Evolutionary conservation across 139 green algal species (phyloP), one percentile per base, ranked within the genome.

Genomic region (Chlorella sp.): DNA sequence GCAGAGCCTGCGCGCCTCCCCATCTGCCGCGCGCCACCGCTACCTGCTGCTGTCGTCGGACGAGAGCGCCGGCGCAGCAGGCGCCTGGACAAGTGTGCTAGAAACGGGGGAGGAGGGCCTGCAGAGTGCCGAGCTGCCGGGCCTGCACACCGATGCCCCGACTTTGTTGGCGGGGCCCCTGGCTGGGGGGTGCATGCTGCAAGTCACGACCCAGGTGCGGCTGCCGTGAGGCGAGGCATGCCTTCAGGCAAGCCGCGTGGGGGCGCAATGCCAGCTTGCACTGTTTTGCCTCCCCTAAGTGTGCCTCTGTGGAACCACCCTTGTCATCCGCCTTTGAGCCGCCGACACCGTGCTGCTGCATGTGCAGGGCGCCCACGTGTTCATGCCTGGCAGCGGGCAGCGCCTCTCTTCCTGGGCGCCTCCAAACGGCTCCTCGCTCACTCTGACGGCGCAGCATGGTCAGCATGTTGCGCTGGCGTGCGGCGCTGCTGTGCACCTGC

Each of bases 41-140:
- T 81, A 86, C 81, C 70, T 86, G 69, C 81, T 86, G 54, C 70
- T 86, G 22, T 73, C 68, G 14, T 81, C 44, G 17, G 78, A 84
- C 32, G 62, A 24, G 1, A 13, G 30, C 43, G 30, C 30, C 28
- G 72, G 43, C 19, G 38, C 34, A 20, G 54, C 48, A 22, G 51
- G 17, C 11, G 51, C 40, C 28, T 72, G 54, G 32, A 81, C 51
- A 40, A 60, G 40, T 8, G 69, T 73, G n/a, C 81, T 81, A 24
- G 81, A 72, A 9, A 38, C 40, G 0, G 30, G 30, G 22, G 68
- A 28, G 7, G 48, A 36, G 2, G 69, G 43, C 36, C 69, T 80
- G n/a, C 36, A 28, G 36, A 9, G 34, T 4, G 56, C 81, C 3
- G 24, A 43, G 6, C 54, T 86, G 46, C 81, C 81, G 1, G 81